Base-by-base conservation (phyloP, 2,329 filamentous ascomycete genomes). In the Apiospora sp. region DNA sequence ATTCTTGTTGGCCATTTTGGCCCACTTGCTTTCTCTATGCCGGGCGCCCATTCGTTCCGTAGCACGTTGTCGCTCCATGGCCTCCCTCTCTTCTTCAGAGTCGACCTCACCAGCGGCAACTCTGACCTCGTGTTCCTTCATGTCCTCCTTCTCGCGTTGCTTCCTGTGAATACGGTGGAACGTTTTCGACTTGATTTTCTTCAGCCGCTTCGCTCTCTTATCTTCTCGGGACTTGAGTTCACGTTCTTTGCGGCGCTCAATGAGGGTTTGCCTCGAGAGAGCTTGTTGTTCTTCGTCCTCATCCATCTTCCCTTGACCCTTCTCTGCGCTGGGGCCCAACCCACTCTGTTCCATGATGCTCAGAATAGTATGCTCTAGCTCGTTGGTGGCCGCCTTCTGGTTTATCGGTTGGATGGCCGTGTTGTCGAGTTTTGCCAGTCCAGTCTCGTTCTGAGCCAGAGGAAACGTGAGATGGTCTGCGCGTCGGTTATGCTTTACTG, bases 141-240 rank as follows among this genome's bases (percentile, higher is more conserved):
- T 84, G 81, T 91, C 82, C 74, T 90, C 81, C 71, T 88, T 85
- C 76, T 88, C 83, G 77, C 86, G 78, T 82, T 91, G 93, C 80
- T 93, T 98, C 49, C 96, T 91, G 83, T 98, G 96, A 19, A 98
- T 92, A 64, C 95, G 92, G 71, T 96, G 93, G 81, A 97, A 99
- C 0, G 95, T 90, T 82, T 98, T 99, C 81, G 94, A 97, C 87
- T 99, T 99, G 85, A 99, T 99, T 86, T 98, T 98, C 85, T 98
- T 98, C 84, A 99, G 94, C 34, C 96, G 92, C 84, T 95, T 97
- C 10, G 95, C 90, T 72, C 95, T 92, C 61, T 95, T 92, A 79
- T 97, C 93, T 83, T 98, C 96, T 14, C 95, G 90, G 78, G 97
- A 98, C 75, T 96, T 88, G 10, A 98, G 84, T 78, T 98, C 96